Base-by-base conservation (phyloP, 129 eudicot species). In the Tagetes patula region DNA sequence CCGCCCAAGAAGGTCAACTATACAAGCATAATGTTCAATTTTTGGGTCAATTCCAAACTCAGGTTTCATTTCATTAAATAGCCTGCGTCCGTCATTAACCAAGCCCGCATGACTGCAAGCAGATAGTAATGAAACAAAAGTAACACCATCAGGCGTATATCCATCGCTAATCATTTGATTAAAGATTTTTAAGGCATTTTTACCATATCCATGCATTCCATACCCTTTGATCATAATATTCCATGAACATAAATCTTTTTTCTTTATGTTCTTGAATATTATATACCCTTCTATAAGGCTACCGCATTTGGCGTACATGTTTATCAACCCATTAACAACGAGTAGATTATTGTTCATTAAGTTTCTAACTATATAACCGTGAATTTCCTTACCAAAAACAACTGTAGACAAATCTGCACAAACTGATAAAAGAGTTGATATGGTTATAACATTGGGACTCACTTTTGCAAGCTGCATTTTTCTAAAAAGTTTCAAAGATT, bases 1-100 rank as follows among this genome's bases (percentile, higher is more conserved):
- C 37, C 92, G 85, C 7, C 96, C 97, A 78, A 88, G 79, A 77
- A 91, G 92, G 79, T 91, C 97, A 53, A 91, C 90, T 83, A 86
- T 81, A 75, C 90, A 88, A 45, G 95, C 67, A 59, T 89, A 84
- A 71, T 91, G 97, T 71, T 91, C 92, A 3, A 91, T 69, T 45
- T 75, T 74, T 0, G 90, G 90, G 68, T 88, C 88, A 42, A 91
- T 71, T 41, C 68, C 77, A n/a, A 81, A 87, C 55, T 73, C 76
- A 8, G 37, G 43, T 73, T 60, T 77, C 97, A 91, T 91, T 81
- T 58, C 48, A 34, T 71, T 40, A 70, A 86, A 86, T 52, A 86
- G 12, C 74, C 76, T 55, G 42, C 82, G 85, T 6, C 97, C 96
- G 55, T 81, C 80, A 6, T 62, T 41, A 58, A 88, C 92, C 34